Evolutionary conservation across 768 basidiomycete genomes (phyloP).

Genomic region (Collybiopsis luxurians): DNA sequence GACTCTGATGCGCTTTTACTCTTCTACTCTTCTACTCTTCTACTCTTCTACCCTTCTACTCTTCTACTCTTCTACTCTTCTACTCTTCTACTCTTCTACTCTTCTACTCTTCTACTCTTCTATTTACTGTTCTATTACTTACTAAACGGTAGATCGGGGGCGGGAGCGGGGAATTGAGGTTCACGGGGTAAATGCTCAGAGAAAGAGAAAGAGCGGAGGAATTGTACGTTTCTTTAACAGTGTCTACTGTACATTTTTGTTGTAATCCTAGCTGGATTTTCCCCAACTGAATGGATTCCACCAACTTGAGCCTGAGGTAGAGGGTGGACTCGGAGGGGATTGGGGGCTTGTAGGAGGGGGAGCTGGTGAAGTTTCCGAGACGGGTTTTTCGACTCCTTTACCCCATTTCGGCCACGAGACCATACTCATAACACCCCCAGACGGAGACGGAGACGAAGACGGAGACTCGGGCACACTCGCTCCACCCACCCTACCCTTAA

Average conservation of each 20-base stretch:
- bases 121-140: too few relatives aligned
- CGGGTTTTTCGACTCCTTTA: not conserved
- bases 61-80: too few relatives aligned
- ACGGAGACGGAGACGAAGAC: not conserved
- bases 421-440: not conserved
- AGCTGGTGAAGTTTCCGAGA: not conserved
- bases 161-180: too few relatives aligned
- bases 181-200: too few relatives aligned
- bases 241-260: not conserved
- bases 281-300: not conserved
- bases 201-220: too few relatives aligned
- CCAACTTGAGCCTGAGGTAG: not conserved
- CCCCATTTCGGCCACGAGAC: not conserved
- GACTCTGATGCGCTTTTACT: too few relatives aligned
- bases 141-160: too few relatives aligned
- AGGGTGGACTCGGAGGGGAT: not conserved
- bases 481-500: constrained; percentile 2
- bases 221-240: too few relatives aligned
- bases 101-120: too few relatives aligned
- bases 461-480: constrained; percentile 4
- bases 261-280: not conserved
- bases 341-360: not conserved
- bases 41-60: too few relatives aligned
- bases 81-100: too few relatives aligned
- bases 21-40: too few relatives aligned